Evolutionary conservation across 768 basidiomycete species (phyloP).

Genomic region (Xerocomus spinulosus): DNA sequence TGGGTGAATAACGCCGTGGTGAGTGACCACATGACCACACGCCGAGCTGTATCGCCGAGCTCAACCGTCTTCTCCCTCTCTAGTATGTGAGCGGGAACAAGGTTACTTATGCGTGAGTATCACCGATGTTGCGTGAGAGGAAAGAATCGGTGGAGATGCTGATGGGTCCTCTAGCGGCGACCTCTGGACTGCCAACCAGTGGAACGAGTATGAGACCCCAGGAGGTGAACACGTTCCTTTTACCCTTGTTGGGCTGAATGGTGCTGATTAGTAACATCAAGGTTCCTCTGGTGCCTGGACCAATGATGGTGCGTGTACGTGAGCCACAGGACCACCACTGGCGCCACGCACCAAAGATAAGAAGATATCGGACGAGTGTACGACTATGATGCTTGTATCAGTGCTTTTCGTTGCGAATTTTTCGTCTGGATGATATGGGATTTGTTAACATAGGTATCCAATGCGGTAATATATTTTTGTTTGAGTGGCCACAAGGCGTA

Average conservation of each 20-base stretch:
- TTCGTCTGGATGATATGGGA: neutral
- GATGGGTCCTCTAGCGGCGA: constrained; percentile 32
- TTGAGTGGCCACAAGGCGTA: neutral
- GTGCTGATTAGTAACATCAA: constrained; percentile 15
- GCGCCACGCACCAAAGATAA: neutral
- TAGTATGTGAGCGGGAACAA: constrained; percentile 41
- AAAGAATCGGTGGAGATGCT: neutral
- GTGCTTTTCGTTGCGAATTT: neutral
- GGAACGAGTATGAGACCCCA: constrained; percentile 38
- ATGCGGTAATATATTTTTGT: too few species aligned
- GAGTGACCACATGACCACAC: constrained; percentile 11
- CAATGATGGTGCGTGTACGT: constrained; percentile 47
- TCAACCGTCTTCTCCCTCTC: neutral
- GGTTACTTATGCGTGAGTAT: constrained; percentile 39
- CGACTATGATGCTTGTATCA: neutral
- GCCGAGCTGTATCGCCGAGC: neutral
- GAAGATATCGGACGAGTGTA: neutral
- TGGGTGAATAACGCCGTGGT: constrained; percentile 40
- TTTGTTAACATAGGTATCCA: neutral
- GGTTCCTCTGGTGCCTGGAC: constrained; percentile 53
- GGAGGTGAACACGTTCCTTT: constrained; percentile 17
- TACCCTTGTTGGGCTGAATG: neutral
- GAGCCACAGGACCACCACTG: neutral
- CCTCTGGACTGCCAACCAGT: constrained; percentile 48
- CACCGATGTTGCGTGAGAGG: neutral